Base-by-base conservation (phyloP, 2,329 filamentous ascomycete species). In the Colletotrichum salicis region DNA sequence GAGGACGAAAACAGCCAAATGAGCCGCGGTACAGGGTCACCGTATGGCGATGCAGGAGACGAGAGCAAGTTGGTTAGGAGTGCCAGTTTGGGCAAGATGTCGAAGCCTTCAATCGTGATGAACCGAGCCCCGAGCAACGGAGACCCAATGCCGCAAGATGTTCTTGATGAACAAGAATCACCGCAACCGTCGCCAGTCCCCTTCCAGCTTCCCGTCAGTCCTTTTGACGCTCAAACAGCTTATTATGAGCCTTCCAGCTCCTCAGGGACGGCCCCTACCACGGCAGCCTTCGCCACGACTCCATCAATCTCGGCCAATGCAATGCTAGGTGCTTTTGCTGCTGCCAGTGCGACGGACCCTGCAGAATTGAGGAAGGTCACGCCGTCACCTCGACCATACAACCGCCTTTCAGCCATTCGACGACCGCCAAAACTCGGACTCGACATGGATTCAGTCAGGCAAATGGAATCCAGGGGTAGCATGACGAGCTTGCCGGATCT, bases 401-500 rank as follows among this genome's bases (percentile, higher is more conserved):
- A 83, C 74, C 83, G 84, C 22, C 75, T 90, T 29, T 90, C 89
- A 12, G 88, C 86, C 13, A 85, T 91, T 67, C 84, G 87, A 75
- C 83, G 88, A 60, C 95, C 96, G 37, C 93, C 94, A 4, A 90
- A 89, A 45, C 84, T 98, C 1, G 70, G 70, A 15, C 73, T 74
- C 4, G 91, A 98, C 78, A 92, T 98, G 29, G 92, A 95, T 78
- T 93, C 93, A 4, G 93, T 97, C 4, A 89, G 91, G 74, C 91
- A 92, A 63, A 93, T 94, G 19, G 94, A 98, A 80, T 90, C 92
- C 1, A 90, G 96, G 77, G 95, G 94, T 4, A 98, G 95, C 79
- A 86, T 97, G 74, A 98, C 96, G 1, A 98, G 95, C 81, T 84
- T 99, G 71, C 93, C 95, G 0, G 96, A 98, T 79, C 84, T 99